Evolutionary conservation across 2,329 filamentous ascomycete genomes (phyloP).

Genomic region (Simplicillium sp.): DNA sequence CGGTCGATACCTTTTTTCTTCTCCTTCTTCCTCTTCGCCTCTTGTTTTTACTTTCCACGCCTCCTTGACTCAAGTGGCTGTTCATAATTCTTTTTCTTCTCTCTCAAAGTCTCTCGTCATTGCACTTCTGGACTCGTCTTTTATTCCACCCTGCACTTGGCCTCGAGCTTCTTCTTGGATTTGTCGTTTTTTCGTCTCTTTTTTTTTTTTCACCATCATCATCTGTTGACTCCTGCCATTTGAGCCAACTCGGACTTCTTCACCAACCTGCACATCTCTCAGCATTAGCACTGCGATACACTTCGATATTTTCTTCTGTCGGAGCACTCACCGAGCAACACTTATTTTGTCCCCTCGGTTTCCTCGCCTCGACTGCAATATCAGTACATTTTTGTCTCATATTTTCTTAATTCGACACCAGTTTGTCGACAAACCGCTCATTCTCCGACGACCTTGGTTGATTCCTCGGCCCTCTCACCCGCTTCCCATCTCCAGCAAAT

Average conservation of each 20-base stretch:
- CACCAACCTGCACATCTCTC: constrained; percentile 6
- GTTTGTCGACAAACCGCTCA: not conserved
- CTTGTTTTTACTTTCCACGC: constrained; percentile 1
- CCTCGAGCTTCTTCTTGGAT: too few species aligned
- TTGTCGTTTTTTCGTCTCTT: too few species aligned
- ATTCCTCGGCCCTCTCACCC: constrained; percentile 3
- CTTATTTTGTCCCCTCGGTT: too few species aligned
- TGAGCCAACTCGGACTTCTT: not conserved
- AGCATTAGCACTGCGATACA: constrained; percentile 5
- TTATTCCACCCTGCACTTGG: too few species aligned
- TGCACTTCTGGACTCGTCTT: constrained; percentile 1
- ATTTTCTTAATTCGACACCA: constrained; percentile 1
- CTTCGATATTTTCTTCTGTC: constrained; percentile 4
- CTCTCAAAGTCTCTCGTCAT: too few species aligned
- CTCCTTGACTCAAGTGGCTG: not conserved
- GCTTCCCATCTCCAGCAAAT: constrained; percentile 1
- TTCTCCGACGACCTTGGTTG: not conserved
- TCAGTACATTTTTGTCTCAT: constrained; percentile 3
- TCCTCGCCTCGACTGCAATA: too few species aligned
- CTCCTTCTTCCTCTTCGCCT: constrained; percentile 2
- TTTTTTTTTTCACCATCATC: too few species aligned
- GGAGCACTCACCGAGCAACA: too few species aligned
- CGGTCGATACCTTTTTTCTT: constrained; percentile 4
- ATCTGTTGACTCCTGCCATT: too few species aligned
- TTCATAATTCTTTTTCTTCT: constrained; percentile 9